Conservation (phyloP, 1,284 basidiomycete species). For the Hemileia vastatrix region DNA sequence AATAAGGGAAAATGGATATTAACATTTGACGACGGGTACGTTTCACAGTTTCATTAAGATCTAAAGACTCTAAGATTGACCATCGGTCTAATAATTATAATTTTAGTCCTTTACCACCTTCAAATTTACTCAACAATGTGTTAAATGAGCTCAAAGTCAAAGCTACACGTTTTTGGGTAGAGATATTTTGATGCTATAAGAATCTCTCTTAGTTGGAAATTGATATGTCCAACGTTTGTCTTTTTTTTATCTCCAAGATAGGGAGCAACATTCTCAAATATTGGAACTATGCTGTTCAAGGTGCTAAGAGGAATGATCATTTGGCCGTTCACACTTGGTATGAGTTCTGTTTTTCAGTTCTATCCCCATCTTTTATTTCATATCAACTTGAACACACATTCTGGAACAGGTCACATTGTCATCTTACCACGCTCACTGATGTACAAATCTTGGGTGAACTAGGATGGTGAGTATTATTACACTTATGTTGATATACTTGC, state of each 20-base stretch:
- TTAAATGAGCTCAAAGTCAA: constrained; percentile 7
- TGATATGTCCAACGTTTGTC: neutral
- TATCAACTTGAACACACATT: too few species aligned
- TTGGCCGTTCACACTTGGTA: constrained; percentile 23
- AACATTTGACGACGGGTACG: constrained; percentile 23
- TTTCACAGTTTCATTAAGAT: neutral
- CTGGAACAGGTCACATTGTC: constrained; percentile 17
- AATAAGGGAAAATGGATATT: constrained; percentile 12
- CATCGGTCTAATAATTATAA: neutral
- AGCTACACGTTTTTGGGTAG: constrained; percentile 21
- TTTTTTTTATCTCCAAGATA: constrained; percentile 1
- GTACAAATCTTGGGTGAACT: constrained; percentile 16
- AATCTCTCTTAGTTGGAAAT: neutral
- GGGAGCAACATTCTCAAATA: constrained; percentile 18
- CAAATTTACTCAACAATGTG: constrained; percentile 4
- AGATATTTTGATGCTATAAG: neutral
- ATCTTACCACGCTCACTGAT: constrained; percentile 7
- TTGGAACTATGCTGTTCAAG: constrained; percentile 1
- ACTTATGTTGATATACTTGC: too few species aligned
- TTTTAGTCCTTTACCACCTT: constrained; percentile 9
- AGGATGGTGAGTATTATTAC: too few species aligned
- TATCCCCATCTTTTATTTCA: neutral
- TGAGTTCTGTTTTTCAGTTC: neutral
- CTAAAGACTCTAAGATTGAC: neutral
- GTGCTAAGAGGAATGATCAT: constrained; percentile 10